Conservation (phyloP, 305 asterid genomes). For the Fraxinus sp. region DNA sequence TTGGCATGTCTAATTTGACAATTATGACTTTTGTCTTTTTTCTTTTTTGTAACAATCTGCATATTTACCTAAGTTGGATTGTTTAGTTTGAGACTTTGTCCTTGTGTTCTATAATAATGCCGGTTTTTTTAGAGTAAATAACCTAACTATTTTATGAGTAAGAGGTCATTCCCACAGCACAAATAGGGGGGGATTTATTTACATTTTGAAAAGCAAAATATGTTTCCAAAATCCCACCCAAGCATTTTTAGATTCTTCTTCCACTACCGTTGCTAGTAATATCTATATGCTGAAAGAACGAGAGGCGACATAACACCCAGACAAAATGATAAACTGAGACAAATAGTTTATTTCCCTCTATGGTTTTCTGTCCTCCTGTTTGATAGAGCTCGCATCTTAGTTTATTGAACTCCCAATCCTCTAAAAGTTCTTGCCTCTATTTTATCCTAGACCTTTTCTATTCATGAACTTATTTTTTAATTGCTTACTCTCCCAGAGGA, state of each 20-base stretch:
- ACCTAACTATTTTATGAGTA: not conserved
- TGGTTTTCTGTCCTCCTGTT: not conserved
- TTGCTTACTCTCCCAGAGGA: not conserved
- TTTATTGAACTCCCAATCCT: not conserved
- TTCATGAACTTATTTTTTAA: not conserved
- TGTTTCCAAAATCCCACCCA: not conserved
- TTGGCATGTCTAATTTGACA: not conserved
- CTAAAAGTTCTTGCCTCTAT: not conserved
- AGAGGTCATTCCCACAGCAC: not conserved
- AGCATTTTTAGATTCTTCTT: not conserved
- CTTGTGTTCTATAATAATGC: not conserved
- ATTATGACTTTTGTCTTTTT: not conserved
- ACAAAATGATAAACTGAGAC: not conserved
- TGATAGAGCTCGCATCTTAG: not conserved
- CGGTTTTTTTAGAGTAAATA: not conserved
- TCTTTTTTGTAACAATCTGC: not conserved
- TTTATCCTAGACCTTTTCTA: not conserved
- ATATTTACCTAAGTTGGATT: not conserved
- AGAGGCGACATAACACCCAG: not conserved
- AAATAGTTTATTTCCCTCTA: not conserved
- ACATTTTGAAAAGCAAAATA: constrained; percentile 5
- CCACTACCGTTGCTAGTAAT: not conserved
- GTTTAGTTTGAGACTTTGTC: not conserved
- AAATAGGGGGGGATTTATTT: not conserved
- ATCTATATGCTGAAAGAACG: not conserved